Evolutionary conservation across 305 asterid genomes (phyloP).

Genomic region (Striga hermonthica): DNA sequence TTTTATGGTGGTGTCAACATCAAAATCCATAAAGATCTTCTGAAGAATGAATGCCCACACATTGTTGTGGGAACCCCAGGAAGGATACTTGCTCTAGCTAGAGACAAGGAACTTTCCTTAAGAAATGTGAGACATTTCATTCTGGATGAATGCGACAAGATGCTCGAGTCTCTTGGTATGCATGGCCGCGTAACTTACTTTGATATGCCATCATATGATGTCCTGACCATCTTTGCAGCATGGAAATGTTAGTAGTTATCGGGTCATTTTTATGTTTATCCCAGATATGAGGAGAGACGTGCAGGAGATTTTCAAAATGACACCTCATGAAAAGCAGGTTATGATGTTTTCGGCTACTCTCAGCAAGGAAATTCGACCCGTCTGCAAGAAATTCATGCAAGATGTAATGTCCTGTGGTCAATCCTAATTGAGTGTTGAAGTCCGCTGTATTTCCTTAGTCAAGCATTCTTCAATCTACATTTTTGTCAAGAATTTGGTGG

Average conservation of each 20-base stretch:
- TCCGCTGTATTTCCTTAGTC: conserved; percentile 52
- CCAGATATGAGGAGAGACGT: conserved; percentile 95
- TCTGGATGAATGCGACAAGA: conserved; percentile 89
- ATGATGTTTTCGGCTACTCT: conserved; percentile 96
- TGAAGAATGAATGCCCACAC: conserved; percentile 93
- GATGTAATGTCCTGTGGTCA: conserved; percentile 92
- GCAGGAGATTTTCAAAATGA: conserved; percentile 88
- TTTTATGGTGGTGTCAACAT: conserved; percentile 88
- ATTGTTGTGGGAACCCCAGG: conserved; percentile 91
- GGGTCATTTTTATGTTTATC: background rate
- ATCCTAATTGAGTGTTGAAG: conserved; percentile 64
- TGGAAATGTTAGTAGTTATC: conserved; percentile 11
- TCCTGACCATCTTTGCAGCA: background rate
- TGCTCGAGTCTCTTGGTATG: conserved; percentile 91
- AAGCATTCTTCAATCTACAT: conserved; percentile 48
- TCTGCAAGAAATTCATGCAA: conserved; percentile 94
- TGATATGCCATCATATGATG: conserved; percentile 5
- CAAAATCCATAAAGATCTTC: conserved; percentile 73
- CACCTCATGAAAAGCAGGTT: conserved; percentile 94
- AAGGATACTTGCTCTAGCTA: conserved; percentile 76
- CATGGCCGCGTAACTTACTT: background rate
- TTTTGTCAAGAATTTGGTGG: conserved; percentile 49
- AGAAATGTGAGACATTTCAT: conserved; percentile 89
- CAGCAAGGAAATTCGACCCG: conserved; percentile 90
- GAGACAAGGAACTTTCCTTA: conserved; percentile 74